Evolutionary conservation across 768 basidiomycete genomes (phyloP).

Genomic region (Rhizopogon vulgaris): DNA sequence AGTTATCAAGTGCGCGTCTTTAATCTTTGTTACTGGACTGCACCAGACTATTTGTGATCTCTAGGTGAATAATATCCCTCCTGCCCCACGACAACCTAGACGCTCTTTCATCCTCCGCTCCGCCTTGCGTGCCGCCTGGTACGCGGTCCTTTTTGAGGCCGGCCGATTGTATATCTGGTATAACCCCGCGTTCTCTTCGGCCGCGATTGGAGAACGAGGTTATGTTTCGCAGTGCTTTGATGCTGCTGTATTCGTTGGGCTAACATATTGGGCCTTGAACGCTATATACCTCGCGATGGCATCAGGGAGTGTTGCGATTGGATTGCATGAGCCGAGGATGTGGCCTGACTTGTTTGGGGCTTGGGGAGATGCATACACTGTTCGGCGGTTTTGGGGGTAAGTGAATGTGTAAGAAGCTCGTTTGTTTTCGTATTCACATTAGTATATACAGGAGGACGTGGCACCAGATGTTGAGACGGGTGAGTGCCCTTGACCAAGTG

Average conservation of each 20-base stretch:
- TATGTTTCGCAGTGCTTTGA: not conserved
- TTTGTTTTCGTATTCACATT: not conserved
- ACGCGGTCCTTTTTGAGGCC: not conserved
- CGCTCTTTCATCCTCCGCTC: not conserved
- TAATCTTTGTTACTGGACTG: not conserved
- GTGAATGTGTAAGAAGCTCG: slow-evolving; percentile 6
- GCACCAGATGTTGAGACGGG: slow-evolving; percentile 33
- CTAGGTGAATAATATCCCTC: slow-evolving; percentile 1
- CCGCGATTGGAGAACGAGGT: not conserved
- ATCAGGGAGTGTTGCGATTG: not conserved
- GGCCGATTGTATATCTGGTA: not conserved
- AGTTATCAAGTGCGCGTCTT: not conserved
- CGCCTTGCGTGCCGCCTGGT: not conserved
- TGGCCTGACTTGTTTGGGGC: slow-evolving; percentile 36
- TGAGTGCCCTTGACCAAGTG: slow-evolving; percentile 10
- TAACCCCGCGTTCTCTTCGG: slow-evolving; percentile 2
- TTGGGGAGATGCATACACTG: slow-evolving; percentile 28
- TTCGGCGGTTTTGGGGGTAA: slow-evolving; percentile 37
- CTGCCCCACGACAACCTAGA: not conserved
- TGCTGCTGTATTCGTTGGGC: not conserved
- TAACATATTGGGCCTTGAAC: not conserved
- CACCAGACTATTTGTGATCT: not conserved
- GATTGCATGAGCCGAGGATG: slow-evolving; percentile 1
- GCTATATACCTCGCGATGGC: not conserved
- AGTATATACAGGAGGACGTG: slow-evolving; percentile 22